Percentiles rank a stretch among this genome's conserved stretches.
Evolutionary conservation across 148 eudicot genomes (phyloP).

Genomic region (Talinum fruticosum): DNA sequence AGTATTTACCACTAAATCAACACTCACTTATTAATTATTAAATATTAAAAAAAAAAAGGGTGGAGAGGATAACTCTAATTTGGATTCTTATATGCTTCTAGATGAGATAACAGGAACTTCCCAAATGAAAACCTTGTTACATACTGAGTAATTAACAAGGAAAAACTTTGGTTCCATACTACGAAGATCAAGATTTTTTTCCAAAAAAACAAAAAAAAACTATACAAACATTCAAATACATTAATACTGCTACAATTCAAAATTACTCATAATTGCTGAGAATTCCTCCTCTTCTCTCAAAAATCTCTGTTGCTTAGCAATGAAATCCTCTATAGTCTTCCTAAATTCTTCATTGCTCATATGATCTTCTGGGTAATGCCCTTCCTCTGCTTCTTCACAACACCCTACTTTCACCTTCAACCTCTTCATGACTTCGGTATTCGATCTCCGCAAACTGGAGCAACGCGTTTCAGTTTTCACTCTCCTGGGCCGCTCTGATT

Average conservation of each 20-base stretch:
- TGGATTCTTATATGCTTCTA: background rate
- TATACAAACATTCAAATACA: background rate
- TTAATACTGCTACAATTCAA: background rate
- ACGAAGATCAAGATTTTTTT: background rate
- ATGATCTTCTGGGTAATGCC: conserved; percentile 46
- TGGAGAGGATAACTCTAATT: too few species aligned
- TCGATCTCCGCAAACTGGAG: conserved; percentile 40
- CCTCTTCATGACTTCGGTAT: conserved; percentile 38
- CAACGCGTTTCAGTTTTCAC: background rate
- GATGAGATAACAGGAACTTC: conserved; percentile 1
- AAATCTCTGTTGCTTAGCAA: conserved; percentile 77
- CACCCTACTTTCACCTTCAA: conserved; percentile 18
- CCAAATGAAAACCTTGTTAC: conserved; percentile 19
- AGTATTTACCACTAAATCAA: too few species aligned
- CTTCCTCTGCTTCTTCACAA: conserved; percentile 18
- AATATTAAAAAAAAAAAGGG: too few species aligned
- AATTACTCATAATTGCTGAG: conserved; percentile 15
- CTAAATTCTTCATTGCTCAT: conserved; percentile 71
- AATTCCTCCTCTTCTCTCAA: conserved; percentile 65
- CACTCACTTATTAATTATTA: too few species aligned
- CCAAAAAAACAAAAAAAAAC: background rate
- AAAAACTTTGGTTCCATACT: conserved; percentile 2
- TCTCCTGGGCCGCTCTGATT: conserved; percentile 43
- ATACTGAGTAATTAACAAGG: conserved; percentile 19
- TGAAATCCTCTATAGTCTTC: conserved; percentile 63